A percentile compares a stretch with the other conserved stretches of the same genome.
These are phyloP conservation scores for Bonia amplexicaulis DNA, from an alignment of 176 grass and related monocot genomes.

Conservation along the genomic window DNA sequence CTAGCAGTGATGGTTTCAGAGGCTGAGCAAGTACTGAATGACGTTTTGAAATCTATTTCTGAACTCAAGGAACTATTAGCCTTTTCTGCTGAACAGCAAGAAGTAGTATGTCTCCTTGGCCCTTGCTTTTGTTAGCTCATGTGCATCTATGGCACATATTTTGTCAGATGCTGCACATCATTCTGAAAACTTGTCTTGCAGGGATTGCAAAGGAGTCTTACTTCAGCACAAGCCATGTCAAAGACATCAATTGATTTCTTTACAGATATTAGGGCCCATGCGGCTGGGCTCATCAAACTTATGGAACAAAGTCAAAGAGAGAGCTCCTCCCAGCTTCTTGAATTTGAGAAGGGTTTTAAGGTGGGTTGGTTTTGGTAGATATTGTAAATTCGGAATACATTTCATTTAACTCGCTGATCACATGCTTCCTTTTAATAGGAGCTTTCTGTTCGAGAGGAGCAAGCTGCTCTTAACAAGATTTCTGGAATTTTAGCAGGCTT, in stretches of 20 bases:
- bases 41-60: slow-evolving; percentile 46
- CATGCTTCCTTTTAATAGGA: slow-evolving; percentile 42
- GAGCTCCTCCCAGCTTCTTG: slow-evolving; percentile 24
- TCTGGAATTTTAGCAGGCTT: slow-evolving; percentile 55
- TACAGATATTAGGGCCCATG: slow-evolving; percentile 35
- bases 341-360: slow-evolving; percentile 76
- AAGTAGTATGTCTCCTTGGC: slow-evolving; percentile 40
- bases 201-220: slow-evolving; percentile 62
- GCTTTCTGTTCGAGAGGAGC: slow-evolving; percentile 57
- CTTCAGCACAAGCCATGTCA: slow-evolving; percentile 64
- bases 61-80: slow-evolving; percentile 59
- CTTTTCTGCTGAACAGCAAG: slow-evolving; percentile 56
- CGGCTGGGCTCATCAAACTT: slow-evolving; percentile 37
- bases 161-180: neutral
- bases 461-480: slow-evolving; percentile 54
- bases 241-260: slow-evolving; percentile 60
- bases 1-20: slow-evolving; percentile 60
- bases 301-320: slow-evolving; percentile 57
- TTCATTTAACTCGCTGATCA: slow-evolving; percentile 10
- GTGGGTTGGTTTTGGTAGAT: slow-evolving; percentile 35
- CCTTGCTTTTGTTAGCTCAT: neutral
- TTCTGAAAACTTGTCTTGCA: slow-evolving; percentile 9
- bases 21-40: slow-evolving; percentile 51
- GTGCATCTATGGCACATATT: slow-evolving; percentile 12
- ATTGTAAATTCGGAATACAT: neutral